Percentiles rank a stretch among this genome's conserved stretches.
Conservation (phyloP, 192 early-diverging fungal species). For the Backusella luteola region DNA sequence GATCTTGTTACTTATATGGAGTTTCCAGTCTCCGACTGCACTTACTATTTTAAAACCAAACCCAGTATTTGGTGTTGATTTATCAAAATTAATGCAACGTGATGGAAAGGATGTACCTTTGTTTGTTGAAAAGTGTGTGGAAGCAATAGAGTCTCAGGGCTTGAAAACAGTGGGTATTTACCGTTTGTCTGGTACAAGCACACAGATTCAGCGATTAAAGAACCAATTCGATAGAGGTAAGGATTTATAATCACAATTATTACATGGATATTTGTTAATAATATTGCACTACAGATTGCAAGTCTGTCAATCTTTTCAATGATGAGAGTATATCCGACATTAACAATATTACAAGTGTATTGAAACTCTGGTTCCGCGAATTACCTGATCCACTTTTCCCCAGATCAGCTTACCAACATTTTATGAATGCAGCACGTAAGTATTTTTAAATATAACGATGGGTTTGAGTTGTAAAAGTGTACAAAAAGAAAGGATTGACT, state of each 20-base stretch:
- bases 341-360: slow-evolving; percentile 77
- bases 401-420: slow-evolving; percentile 55
- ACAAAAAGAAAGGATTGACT: neutral
- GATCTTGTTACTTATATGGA: neutral
- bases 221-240: slow-evolving; percentile 72
- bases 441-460: neutral
- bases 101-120: slow-evolving; percentile 72
- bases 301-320: slow-evolving; percentile 60
- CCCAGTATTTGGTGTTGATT: slow-evolving; percentile 80
- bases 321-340: slow-evolving; percentile 69
- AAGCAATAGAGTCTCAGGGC: slow-evolving; percentile 76
- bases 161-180: slow-evolving; percentile 85
- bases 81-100: slow-evolving; percentile 67
- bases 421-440: slow-evolving; percentile 73
- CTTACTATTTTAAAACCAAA: slow-evolving; percentile 63
- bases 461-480: neutral
- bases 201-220: slow-evolving; percentile 71
- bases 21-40: slow-evolving; percentile 49
- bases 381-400: slow-evolving; percentile 90
- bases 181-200: slow-evolving; percentile 80
- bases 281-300: slow-evolving; percentile 45
- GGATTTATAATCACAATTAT: neutral
- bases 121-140: slow-evolving; percentile 77
- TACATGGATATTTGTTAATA: neutral
- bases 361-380: slow-evolving; percentile 95